Evolutionary conservation across 2,329 filamentous ascomycete genomes (phyloP).

Genomic region (Trichoderma arundinaceum): DNA sequence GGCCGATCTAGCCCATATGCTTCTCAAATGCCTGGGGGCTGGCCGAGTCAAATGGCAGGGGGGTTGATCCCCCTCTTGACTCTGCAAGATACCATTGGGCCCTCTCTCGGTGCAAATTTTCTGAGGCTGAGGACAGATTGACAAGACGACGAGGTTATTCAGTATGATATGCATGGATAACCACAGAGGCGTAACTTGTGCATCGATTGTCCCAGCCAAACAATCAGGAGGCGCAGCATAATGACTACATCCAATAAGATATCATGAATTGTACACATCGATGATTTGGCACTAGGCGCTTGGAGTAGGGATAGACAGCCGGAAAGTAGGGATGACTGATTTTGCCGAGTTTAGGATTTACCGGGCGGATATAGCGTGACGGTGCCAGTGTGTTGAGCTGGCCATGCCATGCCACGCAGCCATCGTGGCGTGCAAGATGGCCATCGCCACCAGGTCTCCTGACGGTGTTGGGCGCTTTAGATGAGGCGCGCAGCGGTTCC

Average conservation of each 20-base stretch:
- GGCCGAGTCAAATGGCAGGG: slow-evolving; percentile 11
- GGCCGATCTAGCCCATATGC: neutral
- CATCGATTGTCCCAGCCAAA: neutral
- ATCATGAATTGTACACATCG: neutral
- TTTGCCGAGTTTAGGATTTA: neutral
- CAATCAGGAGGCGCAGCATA: neutral
- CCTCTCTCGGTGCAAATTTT: slow-evolving; percentile 11
- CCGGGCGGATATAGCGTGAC: neutral
- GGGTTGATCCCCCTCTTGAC: slow-evolving; percentile 10
- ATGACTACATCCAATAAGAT: slow-evolving; percentile 1
- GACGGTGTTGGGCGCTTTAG: neutral
- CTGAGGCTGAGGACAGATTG: neutral
- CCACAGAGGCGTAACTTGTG: neutral
- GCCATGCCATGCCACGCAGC: slow-evolving; percentile 5
- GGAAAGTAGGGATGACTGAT: slow-evolving; percentile 11
- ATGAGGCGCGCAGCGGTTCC: neutral
- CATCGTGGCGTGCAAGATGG: slow-evolving; percentile 11
- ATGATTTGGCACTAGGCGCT: slow-evolving; percentile 6
- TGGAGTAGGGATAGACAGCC: slow-evolving; percentile 9
- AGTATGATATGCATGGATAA: neutral
- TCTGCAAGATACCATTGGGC: slow-evolving; percentile 23
- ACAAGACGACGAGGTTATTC: neutral
- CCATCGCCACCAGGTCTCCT: neutral
- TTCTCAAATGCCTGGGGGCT: slow-evolving; percentile 5
- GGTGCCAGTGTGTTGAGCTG: slow-evolving; percentile 10